Evolutionary conservation across 164 flowering plant genomes (phyloP).

Genomic region (Taxillus chinensis): DNA sequence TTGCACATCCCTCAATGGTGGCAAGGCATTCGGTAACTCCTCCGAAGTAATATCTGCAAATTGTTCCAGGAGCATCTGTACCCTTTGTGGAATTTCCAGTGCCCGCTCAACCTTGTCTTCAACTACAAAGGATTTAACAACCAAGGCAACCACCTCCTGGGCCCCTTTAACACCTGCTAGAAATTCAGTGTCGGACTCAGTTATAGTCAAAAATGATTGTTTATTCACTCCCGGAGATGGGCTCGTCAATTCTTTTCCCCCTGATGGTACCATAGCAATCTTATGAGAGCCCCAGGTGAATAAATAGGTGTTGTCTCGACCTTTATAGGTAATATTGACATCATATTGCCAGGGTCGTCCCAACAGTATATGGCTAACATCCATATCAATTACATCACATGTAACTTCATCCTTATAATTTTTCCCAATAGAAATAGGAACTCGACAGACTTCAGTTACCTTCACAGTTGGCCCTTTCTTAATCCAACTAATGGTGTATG

Average conservation of each 20-base stretch:
- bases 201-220: neutral
- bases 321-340: neutral
- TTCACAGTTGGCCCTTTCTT: neutral
- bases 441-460: neutral
- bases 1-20: neutral
- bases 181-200: neutral
- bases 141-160: neutral
- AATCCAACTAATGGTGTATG: no score
- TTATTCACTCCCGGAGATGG: neutral
- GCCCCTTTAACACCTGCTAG: neutral
- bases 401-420: neutral
- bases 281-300: neutral
- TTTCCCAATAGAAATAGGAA: neutral
- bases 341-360: constrained; percentile 2
- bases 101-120: neutral
- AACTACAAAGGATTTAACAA: neutral
- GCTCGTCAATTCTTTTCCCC: neutral
- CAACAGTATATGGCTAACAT: neutral
- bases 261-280: neutral
- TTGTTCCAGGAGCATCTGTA: no score
- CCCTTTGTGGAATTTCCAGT: neutral
- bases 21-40: neutral
- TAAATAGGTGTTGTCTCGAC: neutral
- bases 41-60: neutral
- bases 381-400: neutral